Evolutionary conservation across 169 alveolate species (phyloP), one percentile per base, ranked within the genome.

Genomic region (Eimeria tenella): DNA sequence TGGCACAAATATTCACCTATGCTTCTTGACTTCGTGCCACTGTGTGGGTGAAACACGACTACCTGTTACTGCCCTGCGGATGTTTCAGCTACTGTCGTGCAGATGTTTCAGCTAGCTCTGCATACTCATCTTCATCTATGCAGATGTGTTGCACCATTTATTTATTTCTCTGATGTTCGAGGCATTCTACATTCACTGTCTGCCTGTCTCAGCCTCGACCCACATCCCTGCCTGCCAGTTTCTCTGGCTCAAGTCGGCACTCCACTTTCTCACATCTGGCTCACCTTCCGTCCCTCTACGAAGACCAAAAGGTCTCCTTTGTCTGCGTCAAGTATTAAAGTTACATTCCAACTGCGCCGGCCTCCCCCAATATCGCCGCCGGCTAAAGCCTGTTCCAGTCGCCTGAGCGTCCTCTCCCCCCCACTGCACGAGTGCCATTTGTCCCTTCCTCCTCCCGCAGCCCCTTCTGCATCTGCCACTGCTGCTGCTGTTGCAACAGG

Each of bases 381-480:
- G 6, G 71, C 70, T 21, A 79, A 21, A 9, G 88, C 88, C 52
- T 53, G 31, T 7, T 79, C 88, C 11, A 79, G 70, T 3, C 88
- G 65, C 70, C 10, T 25, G 50, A 25, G 52, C 8, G 88, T 79
- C 10, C 31, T 52, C 52, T 53, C 71, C 13, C 56, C 88, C 10
- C 88, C 9, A 50, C 70, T 53, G 88, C 88, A 79, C 52, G 70
- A 52, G 53, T 68, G 53, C 53, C 88, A 21, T 5, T 52, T 10
- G 70, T 53, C 53, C 53, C 88, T 55, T 23, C 42, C 88, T 79
- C 52, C 71, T 79, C 52, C 88, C 31, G 71, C 65, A 50, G 71
- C 88, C 19, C 70, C 88, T 75, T 17, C 86, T 75, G 86, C 63
- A 75, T 21, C 82, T 71, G 56, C 82, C 19, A 50, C 49, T 15